Percentiles rank a stretch among this genome's conserved stretches.
phyloP scores from a whole-genome alignment of 2,329 filamentous ascomycete species.

The Colletotrichum plurivorum region DNA sequence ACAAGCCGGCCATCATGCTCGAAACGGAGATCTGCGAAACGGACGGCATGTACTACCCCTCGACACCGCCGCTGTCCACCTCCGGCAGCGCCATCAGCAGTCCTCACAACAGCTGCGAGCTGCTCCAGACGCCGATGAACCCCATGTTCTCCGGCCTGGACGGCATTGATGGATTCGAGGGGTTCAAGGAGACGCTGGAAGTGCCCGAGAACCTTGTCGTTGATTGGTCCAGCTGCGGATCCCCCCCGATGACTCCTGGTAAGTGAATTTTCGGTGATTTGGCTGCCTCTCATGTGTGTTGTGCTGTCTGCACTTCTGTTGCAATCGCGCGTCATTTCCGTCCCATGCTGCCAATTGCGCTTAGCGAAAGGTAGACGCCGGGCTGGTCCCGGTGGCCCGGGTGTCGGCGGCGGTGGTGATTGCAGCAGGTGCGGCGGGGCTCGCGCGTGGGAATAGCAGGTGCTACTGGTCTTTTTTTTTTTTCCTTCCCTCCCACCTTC shows the following conservation, averaged over 20 bases:
- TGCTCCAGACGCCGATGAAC: conserved; percentile 87
- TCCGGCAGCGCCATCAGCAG: conserved; percentile 89
- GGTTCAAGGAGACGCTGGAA: conserved; percentile 79
- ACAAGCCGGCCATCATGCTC: conserved; percentile 82
- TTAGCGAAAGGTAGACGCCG: conserved; percentile 6
- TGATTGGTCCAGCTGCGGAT: conserved; percentile 83
- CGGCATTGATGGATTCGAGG: conserved; percentile 67
- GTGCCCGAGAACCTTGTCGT: conserved; percentile 81
- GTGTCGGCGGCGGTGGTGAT: conserved; percentile 8
- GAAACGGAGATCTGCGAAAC: conserved; percentile 79
- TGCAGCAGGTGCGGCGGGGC: conserved; percentile 31
- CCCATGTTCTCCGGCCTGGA: conserved; percentile 82
- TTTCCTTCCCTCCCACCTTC: background rate
- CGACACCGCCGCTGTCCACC: conserved; percentile 88
- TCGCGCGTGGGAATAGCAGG: conserved; percentile 10
- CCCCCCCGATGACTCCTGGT: conserved; percentile 93
- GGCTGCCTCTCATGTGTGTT: background rate
- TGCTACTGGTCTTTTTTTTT: conserved; percentile 5
- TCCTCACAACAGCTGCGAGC: conserved; percentile 79
- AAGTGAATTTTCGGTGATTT: conserved; percentile 60
- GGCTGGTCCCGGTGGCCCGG: conserved; percentile 13
- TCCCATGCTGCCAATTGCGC: conserved; percentile 10
- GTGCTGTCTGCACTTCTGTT: background rate
- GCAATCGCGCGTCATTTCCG: background rate
- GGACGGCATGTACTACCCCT: conserved; percentile 80